Evolutionary conservation across 345 rosid genomes (phyloP).

Genomic region (Rhodamnia rubescens): DNA sequence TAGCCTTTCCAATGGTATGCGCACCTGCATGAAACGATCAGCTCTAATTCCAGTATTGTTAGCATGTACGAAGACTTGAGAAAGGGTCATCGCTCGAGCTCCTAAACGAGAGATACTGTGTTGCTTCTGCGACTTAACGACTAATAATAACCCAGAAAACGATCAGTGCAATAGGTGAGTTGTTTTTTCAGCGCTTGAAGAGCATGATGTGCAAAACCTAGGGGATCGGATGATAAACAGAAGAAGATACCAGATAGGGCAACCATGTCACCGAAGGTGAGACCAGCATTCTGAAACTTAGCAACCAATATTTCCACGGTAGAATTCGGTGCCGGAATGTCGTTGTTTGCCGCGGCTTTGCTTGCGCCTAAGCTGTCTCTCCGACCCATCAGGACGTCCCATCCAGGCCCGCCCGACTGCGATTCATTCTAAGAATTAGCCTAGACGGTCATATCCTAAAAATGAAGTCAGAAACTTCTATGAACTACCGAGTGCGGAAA

Average conservation of each 20-base stretch:
- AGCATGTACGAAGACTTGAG: neutral
- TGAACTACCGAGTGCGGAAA: neutral
- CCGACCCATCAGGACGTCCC: conserved; percentile 81
- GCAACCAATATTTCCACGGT: conserved; percentile 39
- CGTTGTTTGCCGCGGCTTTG: conserved; percentile 46
- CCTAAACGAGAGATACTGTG: too few species aligned
- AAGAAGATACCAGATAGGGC: conserved; percentile 51
- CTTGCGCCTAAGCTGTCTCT: conserved; percentile 55
- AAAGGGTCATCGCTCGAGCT: neutral
- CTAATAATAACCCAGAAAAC: too few species aligned
- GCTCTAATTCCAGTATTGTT: neutral
- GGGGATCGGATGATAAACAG: neutral
- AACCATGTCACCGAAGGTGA: conserved; percentile 54
- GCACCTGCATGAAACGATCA: conserved; percentile 32
- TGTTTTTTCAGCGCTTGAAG: neutral
- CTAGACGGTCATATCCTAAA: neutral
- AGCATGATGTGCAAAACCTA: neutral
- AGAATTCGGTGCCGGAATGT: conserved; percentile 70
- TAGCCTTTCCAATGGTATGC: conserved; percentile 73
- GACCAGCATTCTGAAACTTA: conserved; percentile 64
- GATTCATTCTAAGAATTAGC: neutral
- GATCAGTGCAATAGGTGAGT: neutral
- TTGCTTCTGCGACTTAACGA: too few species aligned
- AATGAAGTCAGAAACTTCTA: neutral
- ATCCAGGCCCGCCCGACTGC: conserved; percentile 86